These are phyloP conservation scores for Nitzschia putrida DNA, from an alignment of 108 stramenopile species.

Conservation along the genomic window DNA sequence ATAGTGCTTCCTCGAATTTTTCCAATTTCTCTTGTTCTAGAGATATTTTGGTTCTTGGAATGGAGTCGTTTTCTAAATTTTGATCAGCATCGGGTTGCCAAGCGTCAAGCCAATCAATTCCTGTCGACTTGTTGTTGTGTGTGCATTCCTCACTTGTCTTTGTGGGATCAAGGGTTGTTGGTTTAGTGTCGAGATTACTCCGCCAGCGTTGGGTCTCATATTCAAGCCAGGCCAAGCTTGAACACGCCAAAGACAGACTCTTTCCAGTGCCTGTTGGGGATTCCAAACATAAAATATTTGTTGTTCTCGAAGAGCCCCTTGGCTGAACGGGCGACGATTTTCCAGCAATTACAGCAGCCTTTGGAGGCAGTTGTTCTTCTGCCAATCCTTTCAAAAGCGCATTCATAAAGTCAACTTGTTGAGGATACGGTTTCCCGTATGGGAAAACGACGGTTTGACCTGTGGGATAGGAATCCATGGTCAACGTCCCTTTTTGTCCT, in stretches of 20 bases:
- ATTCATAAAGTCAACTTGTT: conserved; percentile 79
- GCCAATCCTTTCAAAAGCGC: conserved; percentile 55
- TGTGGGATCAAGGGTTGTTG: not conserved
- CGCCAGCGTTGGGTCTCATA: conserved; percentile 11
- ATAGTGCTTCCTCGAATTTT: too few species aligned
- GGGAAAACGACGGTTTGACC: conserved; percentile 67
- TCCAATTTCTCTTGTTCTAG: too few species aligned
- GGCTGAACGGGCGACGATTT: not conserved
- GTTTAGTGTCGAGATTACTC: not conserved
- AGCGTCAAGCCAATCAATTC: conserved; percentile 72
- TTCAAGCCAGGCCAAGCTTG: conserved; percentile 75
- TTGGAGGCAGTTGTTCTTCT: not conserved
- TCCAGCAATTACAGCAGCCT: not conserved
- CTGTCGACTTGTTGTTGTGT: conserved; percentile 14
- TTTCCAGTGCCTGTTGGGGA: conserved; percentile 88
- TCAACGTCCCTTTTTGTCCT: too few species aligned
- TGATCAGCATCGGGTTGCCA: conserved; percentile 51
- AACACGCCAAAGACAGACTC: conserved; percentile 73
- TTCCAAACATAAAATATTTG: conserved; percentile 68
- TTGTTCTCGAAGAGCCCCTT: conserved; percentile 10
- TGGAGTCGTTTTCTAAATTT: too few species aligned
- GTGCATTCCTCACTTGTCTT: not conserved
- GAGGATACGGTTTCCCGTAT: conserved; percentile 65
- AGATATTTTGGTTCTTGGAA: too few species aligned
- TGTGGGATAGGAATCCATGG: conserved; percentile 21